These are phyloP conservation scores for Aspergillus pseudoterreus DNA, from an alignment of 2,329 filamentous ascomycete genomes.

Conservation along the genomic window DNA sequence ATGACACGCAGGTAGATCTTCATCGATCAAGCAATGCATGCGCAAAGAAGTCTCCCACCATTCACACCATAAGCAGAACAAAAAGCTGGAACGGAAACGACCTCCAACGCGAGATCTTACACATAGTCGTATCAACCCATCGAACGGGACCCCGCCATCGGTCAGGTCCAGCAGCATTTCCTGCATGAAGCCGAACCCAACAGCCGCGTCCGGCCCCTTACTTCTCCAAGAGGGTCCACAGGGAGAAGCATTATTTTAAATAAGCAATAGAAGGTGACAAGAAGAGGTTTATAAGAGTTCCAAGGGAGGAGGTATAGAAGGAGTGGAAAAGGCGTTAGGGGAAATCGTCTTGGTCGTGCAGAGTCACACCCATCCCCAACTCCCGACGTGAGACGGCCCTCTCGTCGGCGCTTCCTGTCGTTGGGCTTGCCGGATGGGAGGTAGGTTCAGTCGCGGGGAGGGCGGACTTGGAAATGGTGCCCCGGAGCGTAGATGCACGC, in stretches of 20 bases:
- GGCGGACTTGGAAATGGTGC: no score
- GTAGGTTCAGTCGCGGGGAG: not conserved
- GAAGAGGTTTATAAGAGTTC: conserved; percentile 5
- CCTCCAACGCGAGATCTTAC: conserved; percentile 5
- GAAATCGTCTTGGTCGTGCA: not conserved
- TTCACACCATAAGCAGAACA: no score
- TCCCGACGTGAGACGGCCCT: not conserved
- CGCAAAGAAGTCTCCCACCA: not conserved
- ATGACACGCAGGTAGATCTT: conserved; percentile 15
- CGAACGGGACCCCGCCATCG: conserved; percentile 8
- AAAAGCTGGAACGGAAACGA: not conserved
- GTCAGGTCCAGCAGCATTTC: conserved; percentile 29
- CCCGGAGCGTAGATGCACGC: not conserved
- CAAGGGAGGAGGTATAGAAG: conserved; percentile 6
- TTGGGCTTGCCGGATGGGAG: not conserved
- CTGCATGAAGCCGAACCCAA: conserved; percentile 31
- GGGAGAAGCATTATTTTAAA: conserved; percentile 15
- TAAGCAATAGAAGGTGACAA: conserved; percentile 8
- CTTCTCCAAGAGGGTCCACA: conserved; percentile 5
- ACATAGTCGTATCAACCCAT: conserved; percentile 11
- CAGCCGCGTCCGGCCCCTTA: conserved; percentile 6
- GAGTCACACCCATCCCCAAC: not conserved
- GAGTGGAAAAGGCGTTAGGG: conserved; percentile 4
- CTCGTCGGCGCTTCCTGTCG: not conserved
- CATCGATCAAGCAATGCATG: conserved; percentile 16